Evolutionary conservation across 129 eudicot species (phyloP), one percentile per base, ranked within the genome.

Genomic region (Artemisia annua): DNA sequence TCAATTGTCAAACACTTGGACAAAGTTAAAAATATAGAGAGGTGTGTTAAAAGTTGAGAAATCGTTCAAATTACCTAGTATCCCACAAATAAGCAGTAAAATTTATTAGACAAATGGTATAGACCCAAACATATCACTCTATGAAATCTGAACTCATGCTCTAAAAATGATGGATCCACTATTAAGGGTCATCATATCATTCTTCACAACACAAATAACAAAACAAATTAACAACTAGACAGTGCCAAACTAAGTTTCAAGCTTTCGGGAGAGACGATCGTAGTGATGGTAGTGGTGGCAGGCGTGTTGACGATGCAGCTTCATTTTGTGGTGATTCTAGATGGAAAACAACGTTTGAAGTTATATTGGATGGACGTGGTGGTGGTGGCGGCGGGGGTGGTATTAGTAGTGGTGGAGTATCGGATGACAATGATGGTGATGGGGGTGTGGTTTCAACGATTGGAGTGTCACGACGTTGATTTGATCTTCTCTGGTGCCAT

Each of bases 401-500:
- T 32, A 30, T 19, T 26, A 39, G 28, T 30, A 56, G 65, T 39
- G 48, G 35, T 69, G 81, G 43, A 22, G 17, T 63, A 16, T 76
- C 71, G 1, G 13, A 43, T 3, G 39, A 30, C 24, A 59, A 32
- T 77, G 75, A n/a, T 30, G 72, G 72, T 53, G 82, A 58, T 17
- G 67, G 35, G 28, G 78, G 69, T 56, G 73, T 53, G 0, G 32
- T 71, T 55, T 72, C 82, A 55, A 7, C 32, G 30, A 7, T 26
- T 15, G 35, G 26, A 71, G 69, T 12, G 48, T 55, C 73, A 3
- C 2, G 78, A 32, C 35, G 77, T 16, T 26, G 87, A 46, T 76
- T 67, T 43, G 79, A 69, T 65, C 46, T 54, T 11, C 58, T 52
- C 1, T 9, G 66, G 62, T 75, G 62, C 58, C 86, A 69, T 77